phyloP scores from a whole-genome alignment of 768 basidiomycete genomes.

The Mycena kentingensis region DNA sequence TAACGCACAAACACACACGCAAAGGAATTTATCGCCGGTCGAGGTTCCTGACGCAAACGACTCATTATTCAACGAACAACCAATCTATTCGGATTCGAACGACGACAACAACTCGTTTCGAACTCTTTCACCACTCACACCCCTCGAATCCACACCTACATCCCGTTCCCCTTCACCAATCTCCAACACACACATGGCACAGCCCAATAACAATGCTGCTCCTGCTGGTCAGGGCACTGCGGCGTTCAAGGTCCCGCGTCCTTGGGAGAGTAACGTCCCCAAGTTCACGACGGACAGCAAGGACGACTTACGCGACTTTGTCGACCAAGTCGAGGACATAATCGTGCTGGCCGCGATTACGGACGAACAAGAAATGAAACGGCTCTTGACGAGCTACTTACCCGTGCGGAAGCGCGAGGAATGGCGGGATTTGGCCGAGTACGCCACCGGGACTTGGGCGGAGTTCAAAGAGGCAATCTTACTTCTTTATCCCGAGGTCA shows the following conservation, averaged over 20 bases:
- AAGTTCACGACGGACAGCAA: background rate
- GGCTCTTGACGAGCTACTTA: background rate
- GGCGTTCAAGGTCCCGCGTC: background rate
- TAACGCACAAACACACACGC: no score
- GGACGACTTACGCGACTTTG: background rate
- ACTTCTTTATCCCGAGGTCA: conserved; percentile 6
- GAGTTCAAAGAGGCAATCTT: conserved; percentile 11
- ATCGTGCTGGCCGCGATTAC: conserved; percentile 6
- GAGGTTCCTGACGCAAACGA: no score
- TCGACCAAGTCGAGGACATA: background rate
- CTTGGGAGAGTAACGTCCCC: background rate
- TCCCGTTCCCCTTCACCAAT: no score
- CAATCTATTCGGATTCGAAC: no score
- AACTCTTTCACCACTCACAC: no score
- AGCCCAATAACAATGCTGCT: no score
- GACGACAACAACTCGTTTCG: no score
- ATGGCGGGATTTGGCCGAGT: conserved; percentile 5
- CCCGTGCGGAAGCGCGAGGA: conserved; percentile 4
- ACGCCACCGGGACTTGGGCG: conserved; percentile 1
- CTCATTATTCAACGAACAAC: no score
- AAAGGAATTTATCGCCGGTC: no score
- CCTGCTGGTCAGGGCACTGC: no score
- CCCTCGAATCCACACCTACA: no score
- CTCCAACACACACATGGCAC: no score
- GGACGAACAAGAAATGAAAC: conserved; percentile 8